A percentile compares a stretch with the other conserved stretches of the same genome.
These are phyloP conservation scores for Calonectria leucothoes DNA, from an alignment of 2,329 filamentous ascomycete genomes.

Conservation along the genomic window DNA sequence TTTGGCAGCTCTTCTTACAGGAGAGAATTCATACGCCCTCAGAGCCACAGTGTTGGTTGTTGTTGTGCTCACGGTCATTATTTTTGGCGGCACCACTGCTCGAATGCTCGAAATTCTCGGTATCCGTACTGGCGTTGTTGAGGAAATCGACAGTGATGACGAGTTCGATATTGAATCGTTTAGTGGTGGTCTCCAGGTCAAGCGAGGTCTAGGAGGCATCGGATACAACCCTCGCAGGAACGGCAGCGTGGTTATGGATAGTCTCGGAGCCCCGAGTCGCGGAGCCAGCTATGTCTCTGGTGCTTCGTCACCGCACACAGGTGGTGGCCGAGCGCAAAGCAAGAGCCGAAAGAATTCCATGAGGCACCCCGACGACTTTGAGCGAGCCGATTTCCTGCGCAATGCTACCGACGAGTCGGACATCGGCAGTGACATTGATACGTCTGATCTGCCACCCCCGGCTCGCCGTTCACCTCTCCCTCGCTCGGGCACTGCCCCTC, in stretches of 20 bases:
- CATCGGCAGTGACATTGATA: conserved; percentile 73
- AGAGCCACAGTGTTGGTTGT: conserved; percentile 97
- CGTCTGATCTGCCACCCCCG: conserved; percentile 73
- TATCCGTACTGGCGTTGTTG: conserved; percentile 96
- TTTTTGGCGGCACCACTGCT: conserved; percentile 96
- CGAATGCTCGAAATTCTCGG: conserved; percentile 97
- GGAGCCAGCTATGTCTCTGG: conserved; percentile 65
- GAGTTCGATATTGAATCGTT: conserved; percentile 95
- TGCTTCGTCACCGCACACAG: conserved; percentile 60
- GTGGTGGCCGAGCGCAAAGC: conserved; percentile 56
- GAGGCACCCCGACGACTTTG: conserved; percentile 58
- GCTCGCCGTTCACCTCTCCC: conserved; percentile 58
- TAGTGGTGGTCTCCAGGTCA: conserved; percentile 79
- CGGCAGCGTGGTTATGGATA: conserved; percentile 69
- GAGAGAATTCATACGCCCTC: conserved; percentile 83
- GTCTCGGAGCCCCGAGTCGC: conserved; percentile 53
- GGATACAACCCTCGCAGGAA: conserved; percentile 80
- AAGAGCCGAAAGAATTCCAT: conserved; percentile 65
- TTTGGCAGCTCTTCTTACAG: conserved; percentile 87
- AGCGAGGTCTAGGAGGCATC: conserved; percentile 77
- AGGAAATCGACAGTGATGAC: conserved; percentile 97
- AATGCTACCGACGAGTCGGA: conserved; percentile 66
- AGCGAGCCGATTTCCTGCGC: conserved; percentile 68
- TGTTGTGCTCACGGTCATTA: conserved; percentile 97
- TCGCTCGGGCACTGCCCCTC: conserved; percentile 38